Conservation (phyloP, 2,329 filamentous ascomycete genomes). For the Talaromyces rugulosus region DNA sequence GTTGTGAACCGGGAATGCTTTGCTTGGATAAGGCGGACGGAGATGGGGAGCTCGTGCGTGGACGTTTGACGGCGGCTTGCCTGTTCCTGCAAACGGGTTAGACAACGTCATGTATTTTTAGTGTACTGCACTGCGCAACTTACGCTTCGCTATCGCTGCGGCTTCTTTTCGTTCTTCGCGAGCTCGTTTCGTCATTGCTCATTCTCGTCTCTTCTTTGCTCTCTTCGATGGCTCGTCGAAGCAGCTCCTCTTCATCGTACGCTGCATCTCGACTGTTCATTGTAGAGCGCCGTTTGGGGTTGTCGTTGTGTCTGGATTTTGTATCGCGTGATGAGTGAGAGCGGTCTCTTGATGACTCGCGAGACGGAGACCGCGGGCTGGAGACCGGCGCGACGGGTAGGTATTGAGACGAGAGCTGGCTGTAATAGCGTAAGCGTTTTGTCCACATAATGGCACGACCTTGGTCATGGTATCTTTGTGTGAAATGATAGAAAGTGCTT, state of each 20-base stretch:
- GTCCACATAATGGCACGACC: constrained; percentile 12
- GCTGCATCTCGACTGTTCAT: constrained; percentile 96
- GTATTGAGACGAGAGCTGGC: constrained; percentile 61
- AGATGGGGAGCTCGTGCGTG: constrained; percentile 75
- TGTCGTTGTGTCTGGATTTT: constrained; percentile 49
- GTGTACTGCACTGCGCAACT: constrained; percentile 35
- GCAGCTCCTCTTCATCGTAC: constrained; percentile 89
- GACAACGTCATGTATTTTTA: not conserved
- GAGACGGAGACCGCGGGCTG: constrained; percentile 40
- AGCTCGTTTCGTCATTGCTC: constrained; percentile 48
- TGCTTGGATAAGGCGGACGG: constrained; percentile 53
- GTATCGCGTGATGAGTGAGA: constrained; percentile 37
- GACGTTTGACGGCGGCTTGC: constrained; percentile 63
- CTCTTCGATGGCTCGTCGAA: constrained; percentile 86
- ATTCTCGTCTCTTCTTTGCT: constrained; percentile 75
- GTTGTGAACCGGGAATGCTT: constrained; percentile 42
- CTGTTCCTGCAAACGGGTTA: constrained; percentile 54
- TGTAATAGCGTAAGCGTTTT: constrained; percentile 36
- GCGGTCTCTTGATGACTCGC: constrained; percentile 38
- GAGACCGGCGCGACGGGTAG: constrained; percentile 53
- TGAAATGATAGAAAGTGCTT: not conserved
- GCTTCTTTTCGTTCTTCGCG: constrained; percentile 71
- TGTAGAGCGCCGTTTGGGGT: constrained; percentile 82
- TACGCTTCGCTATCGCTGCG: constrained; percentile 94
- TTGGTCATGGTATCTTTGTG: not conserved